Percentiles rank a stretch among this genome's conserved stretches.
These are phyloP conservation scores for Colletotrichum scovillei DNA, from an alignment of 2,329 filamentous ascomycete species.

Conservation along the genomic window DNA sequence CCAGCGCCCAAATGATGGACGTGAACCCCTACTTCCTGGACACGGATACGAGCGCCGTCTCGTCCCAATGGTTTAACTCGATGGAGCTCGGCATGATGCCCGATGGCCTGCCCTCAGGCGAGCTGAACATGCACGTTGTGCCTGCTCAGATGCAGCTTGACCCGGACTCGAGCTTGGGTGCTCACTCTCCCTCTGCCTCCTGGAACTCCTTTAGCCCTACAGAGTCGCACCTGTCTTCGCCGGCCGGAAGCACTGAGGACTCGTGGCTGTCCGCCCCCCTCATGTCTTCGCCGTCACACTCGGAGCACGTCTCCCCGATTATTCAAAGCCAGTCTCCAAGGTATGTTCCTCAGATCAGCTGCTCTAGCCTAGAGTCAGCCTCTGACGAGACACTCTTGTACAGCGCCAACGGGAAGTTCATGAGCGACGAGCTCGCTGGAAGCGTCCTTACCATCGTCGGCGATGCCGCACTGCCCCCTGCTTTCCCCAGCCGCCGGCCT, in stretches of 20 bases:
- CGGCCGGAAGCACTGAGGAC: slow-evolving; percentile 32
- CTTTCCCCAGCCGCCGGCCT: slow-evolving; percentile 59
- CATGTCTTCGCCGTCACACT: slow-evolving; percentile 56
- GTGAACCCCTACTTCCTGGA: slow-evolving; percentile 65
- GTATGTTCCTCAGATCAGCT: slow-evolving; percentile 54
- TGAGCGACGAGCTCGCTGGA: slow-evolving; percentile 36
- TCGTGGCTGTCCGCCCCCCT: slow-evolving; percentile 47
- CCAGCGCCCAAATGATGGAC: slow-evolving; percentile 54
- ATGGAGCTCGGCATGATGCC: slow-evolving; percentile 57
- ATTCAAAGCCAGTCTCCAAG: slow-evolving; percentile 63
- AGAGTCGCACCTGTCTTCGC: slow-evolving; percentile 37
- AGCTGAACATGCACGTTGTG: slow-evolving; percentile 64
- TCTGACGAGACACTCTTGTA: slow-evolving; percentile 45
- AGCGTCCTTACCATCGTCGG: slow-evolving; percentile 42
- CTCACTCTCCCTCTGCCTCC: slow-evolving; percentile 62
- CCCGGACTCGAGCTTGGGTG: slow-evolving; percentile 60
- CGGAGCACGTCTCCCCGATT: slow-evolving; percentile 60
- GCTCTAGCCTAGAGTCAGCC: slow-evolving; percentile 33
- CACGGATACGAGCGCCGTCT: slow-evolving; percentile 57
- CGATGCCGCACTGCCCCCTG: slow-evolving; percentile 52
- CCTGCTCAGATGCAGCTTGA: slow-evolving; percentile 67
- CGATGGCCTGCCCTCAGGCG: slow-evolving; percentile 56
- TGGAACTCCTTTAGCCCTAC: slow-evolving; percentile 48
- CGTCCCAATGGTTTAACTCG: slow-evolving; percentile 62
- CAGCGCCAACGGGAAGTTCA: slow-evolving; percentile 52